Base-by-base conservation (phyloP, 495 filamentous ascomycete species). In the Penicillium fimorum region DNA sequence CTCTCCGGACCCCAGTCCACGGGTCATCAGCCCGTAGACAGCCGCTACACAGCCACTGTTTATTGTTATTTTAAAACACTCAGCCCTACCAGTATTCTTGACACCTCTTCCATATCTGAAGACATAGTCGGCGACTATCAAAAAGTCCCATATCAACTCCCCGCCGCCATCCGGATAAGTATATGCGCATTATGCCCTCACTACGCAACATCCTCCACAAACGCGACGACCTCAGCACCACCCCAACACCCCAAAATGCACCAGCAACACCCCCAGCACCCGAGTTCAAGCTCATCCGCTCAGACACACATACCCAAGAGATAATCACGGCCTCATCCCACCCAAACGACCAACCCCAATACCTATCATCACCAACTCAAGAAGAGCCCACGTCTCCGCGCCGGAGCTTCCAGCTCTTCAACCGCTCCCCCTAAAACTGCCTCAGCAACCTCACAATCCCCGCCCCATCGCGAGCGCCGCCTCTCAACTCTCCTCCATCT, bases 251-350 rank as follows among this genome's bases (percentile, higher is more conserved):
- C 27, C 25, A 40, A 61, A 35, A 49, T 27, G 18, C 51, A 33
- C 54, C 58, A 35, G 38, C 51, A 18, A 54, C 56, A 25, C 60
- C 63, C 58, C 56, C 74, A 66, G 72, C 82, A 1, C 89, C 90
- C 53, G 84, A 87, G 65, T 88, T 97, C 75, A 91, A 79, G 55
- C 89, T 97, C 77, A 79, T 95, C 58, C 85, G 92, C 42, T 86
- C 87, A 56, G 91, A 93, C 66, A 96, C 93, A 12, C 76, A 85
- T 52, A 85, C 85, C 2, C 82, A 91, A 68, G 91, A 96, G 70
- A 72, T 87, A 52, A 87, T 95, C 67, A 73, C 75, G 32, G 87
- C 88, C 17, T 87, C 91, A 12, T 72, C 67, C 54, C 76, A 79
- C 62, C 68, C 71, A 25, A 73, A 71, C 62, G 74, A 84, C 55